A percentile compares a stretch with the other conserved stretches of the same genome.
Evolutionary conservation across 176 grass and related monocot genomes (phyloP).

Genomic region (Secale cereale): DNA sequence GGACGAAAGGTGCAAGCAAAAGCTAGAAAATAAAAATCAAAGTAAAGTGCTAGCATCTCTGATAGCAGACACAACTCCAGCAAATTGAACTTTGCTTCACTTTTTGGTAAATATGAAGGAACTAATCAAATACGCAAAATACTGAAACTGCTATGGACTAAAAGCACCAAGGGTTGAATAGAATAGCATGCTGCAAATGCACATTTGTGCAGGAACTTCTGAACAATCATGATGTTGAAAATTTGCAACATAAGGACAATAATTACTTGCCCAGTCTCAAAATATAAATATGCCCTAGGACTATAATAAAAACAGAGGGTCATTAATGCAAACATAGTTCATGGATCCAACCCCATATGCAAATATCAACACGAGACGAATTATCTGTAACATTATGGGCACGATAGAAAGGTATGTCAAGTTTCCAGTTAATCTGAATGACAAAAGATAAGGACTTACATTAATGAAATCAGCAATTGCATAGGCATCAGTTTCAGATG

Average conservation of each 20-base stretch:
- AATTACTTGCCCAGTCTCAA: not conserved
- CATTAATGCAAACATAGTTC: not conserved
- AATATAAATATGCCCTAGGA: not conserved
- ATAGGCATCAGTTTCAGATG: conserved; percentile 73
- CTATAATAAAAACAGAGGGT: not conserved
- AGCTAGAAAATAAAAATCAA: not conserved
- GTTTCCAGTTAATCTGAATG: not conserved
- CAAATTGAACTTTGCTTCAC: not conserved
- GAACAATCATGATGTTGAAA: not conserved
- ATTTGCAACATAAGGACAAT: not conserved
- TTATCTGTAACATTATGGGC: not conserved
- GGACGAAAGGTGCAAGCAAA: not conserved
- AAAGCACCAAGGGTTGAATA: not conserved
- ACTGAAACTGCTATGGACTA: not conserved
- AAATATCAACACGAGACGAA: not conserved
- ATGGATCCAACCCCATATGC: not conserved
- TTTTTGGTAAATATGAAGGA: not conserved
- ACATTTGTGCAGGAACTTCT: not conserved
- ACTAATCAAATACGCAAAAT: not conserved
- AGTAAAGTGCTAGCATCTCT: not conserved
- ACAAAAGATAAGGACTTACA: conserved; percentile 47
- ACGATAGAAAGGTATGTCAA: not conserved
- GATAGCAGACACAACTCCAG: not conserved
- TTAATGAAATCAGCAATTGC: conserved; percentile 73
- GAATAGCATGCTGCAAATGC: not conserved